Evolutionary conservation across 306 rosid species (phyloP).

Genomic region (Carpinus fangiana): DNA sequence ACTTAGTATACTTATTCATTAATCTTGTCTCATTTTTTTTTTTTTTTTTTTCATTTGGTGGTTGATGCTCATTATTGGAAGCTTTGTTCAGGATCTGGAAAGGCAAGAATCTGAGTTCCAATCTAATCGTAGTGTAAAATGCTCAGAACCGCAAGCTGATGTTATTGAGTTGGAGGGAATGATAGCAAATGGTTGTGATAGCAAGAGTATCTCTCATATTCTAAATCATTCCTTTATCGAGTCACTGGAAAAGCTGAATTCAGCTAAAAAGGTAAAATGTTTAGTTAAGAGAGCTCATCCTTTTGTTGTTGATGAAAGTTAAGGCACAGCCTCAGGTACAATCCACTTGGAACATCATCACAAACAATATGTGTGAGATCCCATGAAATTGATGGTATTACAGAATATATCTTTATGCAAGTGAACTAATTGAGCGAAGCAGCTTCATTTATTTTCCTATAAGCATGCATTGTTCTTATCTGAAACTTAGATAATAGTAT

Average conservation of each 20-base stretch:
- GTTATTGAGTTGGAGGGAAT: slow-evolving; percentile 58
- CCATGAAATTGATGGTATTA: neutral
- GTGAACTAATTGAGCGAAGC: neutral
- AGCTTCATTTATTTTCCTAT: neutral
- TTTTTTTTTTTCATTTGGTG: slow-evolving; percentile 20
- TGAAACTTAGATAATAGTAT: neutral
- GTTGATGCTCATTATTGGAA: slow-evolving; percentile 13
- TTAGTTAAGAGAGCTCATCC: slow-evolving; percentile 9
- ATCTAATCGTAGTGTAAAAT: slow-evolving; percentile 35
- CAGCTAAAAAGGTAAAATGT: slow-evolving; percentile 61
- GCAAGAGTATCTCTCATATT: slow-evolving; percentile 41
- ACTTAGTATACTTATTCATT: neutral
- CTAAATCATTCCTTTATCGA: slow-evolving; percentile 43
- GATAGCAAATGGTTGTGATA: slow-evolving; percentile 41
- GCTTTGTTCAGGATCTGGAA: slow-evolving; percentile 58
- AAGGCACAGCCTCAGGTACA: neutral
- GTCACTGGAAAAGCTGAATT: slow-evolving; percentile 50
- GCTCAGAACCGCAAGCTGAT: slow-evolving; percentile 48
- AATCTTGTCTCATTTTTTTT: slow-evolving; percentile 8
- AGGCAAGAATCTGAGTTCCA: slow-evolving; percentile 53
- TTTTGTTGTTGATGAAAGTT: slow-evolving; percentile 6
- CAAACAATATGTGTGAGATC: neutral
- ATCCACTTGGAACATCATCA: neutral
- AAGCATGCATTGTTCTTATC: neutral
- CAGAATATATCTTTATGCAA: neutral